These are phyloP conservation scores for Kodamaea fukazawae DNA, from an alignment of 805 yeast genomes.

Conservation along the genomic window DNA sequence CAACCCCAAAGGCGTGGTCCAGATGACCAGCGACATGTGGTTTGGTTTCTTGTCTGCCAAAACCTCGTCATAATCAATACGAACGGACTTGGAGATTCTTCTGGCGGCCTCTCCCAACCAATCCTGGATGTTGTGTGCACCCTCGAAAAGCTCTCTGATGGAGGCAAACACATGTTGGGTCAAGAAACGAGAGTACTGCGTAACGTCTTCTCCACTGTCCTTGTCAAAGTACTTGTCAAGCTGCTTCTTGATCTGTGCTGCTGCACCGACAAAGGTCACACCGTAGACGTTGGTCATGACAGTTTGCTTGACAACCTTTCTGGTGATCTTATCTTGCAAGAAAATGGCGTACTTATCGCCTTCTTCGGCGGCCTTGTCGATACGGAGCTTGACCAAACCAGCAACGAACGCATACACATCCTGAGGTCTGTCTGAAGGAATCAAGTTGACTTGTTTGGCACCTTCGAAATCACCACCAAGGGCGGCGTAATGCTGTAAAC, in stretches of 20 bases:
- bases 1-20: slow-evolving; percentile 96
- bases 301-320: slow-evolving; percentile 93
- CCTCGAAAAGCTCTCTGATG: slow-evolving; percentile 78
- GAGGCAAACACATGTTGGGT: slow-evolving; percentile 79
- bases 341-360: slow-evolving; percentile 55
- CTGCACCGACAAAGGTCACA: slow-evolving; percentile 91
- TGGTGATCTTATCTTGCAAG: slow-evolving; percentile 60
- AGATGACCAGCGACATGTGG: slow-evolving; percentile 83
- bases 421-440: slow-evolving; percentile 69
- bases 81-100: slow-evolving; percentile 71
- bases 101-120: slow-evolving; percentile 91
- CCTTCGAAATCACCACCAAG: slow-evolving; percentile 83
- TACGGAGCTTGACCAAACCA: slow-evolving; percentile 52
- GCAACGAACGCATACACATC: slow-evolving; percentile 78
- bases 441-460: slow-evolving; percentile 73
- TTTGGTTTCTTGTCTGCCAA: slow-evolving; percentile 44
- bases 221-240: slow-evolving; percentile 57
- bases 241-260: slow-evolving; percentile 81
- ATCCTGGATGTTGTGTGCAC: slow-evolving; percentile 94
- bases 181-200: slow-evolving; percentile 53
- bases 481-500: slow-evolving; percentile 84
- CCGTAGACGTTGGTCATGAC: slow-evolving; percentile 99
- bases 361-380: slow-evolving; percentile 50
- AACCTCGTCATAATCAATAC: slow-evolving; percentile 51
- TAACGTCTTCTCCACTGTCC: slow-evolving; percentile 39